Base-by-base conservation (phyloP, 495 filamentous ascomycete species). In the Lindgomyces ingoldianus region DNA sequence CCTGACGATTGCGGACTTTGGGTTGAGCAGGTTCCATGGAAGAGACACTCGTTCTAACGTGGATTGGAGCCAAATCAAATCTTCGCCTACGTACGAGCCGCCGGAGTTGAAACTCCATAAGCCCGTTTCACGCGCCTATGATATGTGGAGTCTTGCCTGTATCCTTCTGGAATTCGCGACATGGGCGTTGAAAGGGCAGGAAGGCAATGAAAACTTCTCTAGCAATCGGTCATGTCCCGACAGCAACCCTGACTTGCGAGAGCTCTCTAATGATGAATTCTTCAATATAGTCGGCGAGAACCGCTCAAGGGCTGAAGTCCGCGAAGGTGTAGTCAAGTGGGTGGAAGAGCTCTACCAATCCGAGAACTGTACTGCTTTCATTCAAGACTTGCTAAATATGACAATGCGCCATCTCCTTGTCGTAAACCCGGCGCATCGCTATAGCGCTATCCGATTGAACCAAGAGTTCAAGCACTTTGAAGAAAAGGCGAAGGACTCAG, bases 131-230 rank as follows among this genome's bases (percentile, higher is more conserved):
- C 53, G 53, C 18, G 36, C 27, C 9, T 57, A 57, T 33, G 77
- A 80, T 62, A 56, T 79, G 52, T 80, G 77, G 78, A 77, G 73
- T 57, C 73, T 80, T 58, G 77, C 74, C 33, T 78, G 76, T 48
- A 65, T 77, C 26, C 24, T 77, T 59, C 76, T 76, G 42, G 74
- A 78, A 59, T 72, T 77, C 46, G 62, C 77, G 22, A 75, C 74
- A n/a, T 57, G 53, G 53, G 22, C 44, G 14, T 44, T 57, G 19
- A 25, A 36, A 47, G 56, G 56, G n/a, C 3, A 2, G 44, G 30
- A 39, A 11, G 36, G 30, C 21, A 57, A 21, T 39, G 36, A 57
- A 39, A 10, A 42, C 36, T 57, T 57, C 19, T 27, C 53, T 2
- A 10, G 11, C 1, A 21, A 2, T 9, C 53, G 53, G 4, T 16